Evolutionary conservation across 345 rosid genomes (phyloP).

Genomic region (Eucalyptus marginata): DNA sequence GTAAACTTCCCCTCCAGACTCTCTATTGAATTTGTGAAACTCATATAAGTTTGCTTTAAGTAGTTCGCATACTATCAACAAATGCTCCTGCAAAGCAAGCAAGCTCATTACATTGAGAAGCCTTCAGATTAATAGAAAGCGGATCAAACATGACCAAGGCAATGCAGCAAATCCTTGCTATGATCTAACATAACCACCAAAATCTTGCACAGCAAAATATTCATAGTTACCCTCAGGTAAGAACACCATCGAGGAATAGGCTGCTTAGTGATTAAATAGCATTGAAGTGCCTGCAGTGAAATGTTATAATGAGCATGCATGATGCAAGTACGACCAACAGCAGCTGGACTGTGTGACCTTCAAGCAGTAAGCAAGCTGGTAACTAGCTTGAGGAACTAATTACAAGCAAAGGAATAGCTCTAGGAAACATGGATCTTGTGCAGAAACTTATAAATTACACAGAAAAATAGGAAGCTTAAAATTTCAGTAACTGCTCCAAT

Average conservation of each 20-base stretch:
- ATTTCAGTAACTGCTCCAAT: neutral
- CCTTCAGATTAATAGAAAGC: neutral
- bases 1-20: conserved; percentile 97
- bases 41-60: conserved; percentile 97
- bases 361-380: neutral
- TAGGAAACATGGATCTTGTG: neutral
- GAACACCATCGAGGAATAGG: neutral
- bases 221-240: neutral
- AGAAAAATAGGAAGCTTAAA: neutral
- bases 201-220: neutral
- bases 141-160: neutral
- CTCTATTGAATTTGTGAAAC: conserved; percentile 95
- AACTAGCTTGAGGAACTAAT: neutral
- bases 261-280: neutral
- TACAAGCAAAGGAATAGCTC: neutral
- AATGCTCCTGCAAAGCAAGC: conserved; percentile 69
- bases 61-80: conserved; percentile 95
- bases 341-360: neutral
- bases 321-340: neutral
- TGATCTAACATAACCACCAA: neutral
- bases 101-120: neutral
- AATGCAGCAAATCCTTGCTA: neutral
- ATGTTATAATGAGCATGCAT: neutral
- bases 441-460: neutral
- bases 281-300: neutral